Conservation (phyloP, 2,329 filamentous ascomycete genomes). For the Alternaria ventricosa region DNA sequence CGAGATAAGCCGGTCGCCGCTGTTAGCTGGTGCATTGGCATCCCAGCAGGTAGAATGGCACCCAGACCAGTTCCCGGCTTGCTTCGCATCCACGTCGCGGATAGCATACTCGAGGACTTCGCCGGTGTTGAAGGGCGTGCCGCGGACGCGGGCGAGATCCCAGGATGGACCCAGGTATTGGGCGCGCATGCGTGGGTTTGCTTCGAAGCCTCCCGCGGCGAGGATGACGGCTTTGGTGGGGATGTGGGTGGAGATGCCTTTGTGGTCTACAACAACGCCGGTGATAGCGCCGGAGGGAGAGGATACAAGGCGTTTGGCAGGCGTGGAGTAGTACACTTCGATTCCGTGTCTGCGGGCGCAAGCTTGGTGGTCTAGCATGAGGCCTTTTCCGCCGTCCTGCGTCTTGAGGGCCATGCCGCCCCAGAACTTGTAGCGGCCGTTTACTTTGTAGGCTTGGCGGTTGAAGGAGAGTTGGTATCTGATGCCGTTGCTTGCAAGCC, state of each 20-base stretch:
- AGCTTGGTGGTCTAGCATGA: constrained; percentile 58
- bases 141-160: constrained; percentile 68
- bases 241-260: constrained; percentile 37
- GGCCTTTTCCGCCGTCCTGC: constrained; percentile 65
- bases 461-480: constrained; percentile 68
- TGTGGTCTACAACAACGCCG: constrained; percentile 40
- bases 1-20: constrained; percentile 64
- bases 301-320: constrained; percentile 51
- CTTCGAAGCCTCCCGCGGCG: constrained; percentile 69
- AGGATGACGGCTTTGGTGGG: constrained; percentile 55
- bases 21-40: constrained; percentile 62
- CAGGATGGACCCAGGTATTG: constrained; percentile 65
- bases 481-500: constrained; percentile 62
- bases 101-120: constrained; percentile 63
- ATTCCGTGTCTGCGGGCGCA: constrained; percentile 56
- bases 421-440: constrained; percentile 69
- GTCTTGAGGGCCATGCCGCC: constrained; percentile 68
- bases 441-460: constrained; percentile 69
- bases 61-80: constrained; percentile 66
- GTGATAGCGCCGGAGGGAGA: constrained; percentile 42
- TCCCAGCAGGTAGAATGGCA: constrained; percentile 73
- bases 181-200: constrained; percentile 63
- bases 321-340: constrained; percentile 55
- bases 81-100: constrained; percentile 58
- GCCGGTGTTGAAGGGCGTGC: constrained; percentile 70